Conservation (phyloP, 148 eudicot species). For the Vaccinium macrocarpon region DNA sequence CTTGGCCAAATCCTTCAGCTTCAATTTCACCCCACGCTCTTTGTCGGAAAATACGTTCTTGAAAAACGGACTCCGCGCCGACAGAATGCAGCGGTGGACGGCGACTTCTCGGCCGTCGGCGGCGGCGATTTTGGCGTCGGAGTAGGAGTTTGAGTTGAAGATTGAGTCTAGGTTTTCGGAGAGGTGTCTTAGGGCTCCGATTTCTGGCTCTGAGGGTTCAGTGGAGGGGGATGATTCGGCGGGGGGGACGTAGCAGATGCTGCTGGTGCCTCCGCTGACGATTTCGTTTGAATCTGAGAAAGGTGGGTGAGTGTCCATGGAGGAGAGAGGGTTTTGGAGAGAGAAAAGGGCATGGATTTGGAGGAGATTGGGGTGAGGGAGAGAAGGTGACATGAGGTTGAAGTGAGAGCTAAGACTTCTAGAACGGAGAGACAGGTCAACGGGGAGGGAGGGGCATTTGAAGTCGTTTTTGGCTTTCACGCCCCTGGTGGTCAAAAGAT, state of each 20-base stretch:
- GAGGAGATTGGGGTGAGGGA: neutral
- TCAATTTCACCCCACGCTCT: slow-evolving; percentile 42
- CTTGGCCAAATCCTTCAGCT: slow-evolving; percentile 53
- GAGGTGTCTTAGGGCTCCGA: slow-evolving; percentile 45
- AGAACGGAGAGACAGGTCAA: too few relatives aligned
- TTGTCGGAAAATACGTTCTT: slow-evolving; percentile 25
- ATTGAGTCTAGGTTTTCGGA: slow-evolving; percentile 54
- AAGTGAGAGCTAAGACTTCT: neutral
- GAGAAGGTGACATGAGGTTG: neutral
- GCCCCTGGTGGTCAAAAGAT: too few relatives aligned
- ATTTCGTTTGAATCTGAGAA: slow-evolving; percentile 79
- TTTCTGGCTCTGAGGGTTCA: slow-evolving; percentile 26
- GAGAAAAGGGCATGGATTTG: neutral
- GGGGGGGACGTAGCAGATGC: slow-evolving; percentile 37
- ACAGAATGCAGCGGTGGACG: slow-evolving; percentile 75
- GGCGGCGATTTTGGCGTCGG: slow-evolving; percentile 60
- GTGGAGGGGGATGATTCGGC: slow-evolving; percentile 17
- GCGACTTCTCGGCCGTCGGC: slow-evolving; percentile 43
- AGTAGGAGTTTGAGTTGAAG: slow-evolving; percentile 29
- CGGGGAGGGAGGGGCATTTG: neutral
- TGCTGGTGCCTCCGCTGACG: slow-evolving; percentile 47
- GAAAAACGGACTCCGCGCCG: slow-evolving; percentile 64
- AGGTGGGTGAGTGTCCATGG: slow-evolving; percentile 17
- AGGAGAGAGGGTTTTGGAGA: neutral
- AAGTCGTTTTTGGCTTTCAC: too few relatives aligned